A percentile compares a stretch with the other conserved stretches of the same genome.
Evolutionary conservation across 2,329 filamentous ascomycete species (phyloP).

Genomic region (Penicillium sp.): DNA sequence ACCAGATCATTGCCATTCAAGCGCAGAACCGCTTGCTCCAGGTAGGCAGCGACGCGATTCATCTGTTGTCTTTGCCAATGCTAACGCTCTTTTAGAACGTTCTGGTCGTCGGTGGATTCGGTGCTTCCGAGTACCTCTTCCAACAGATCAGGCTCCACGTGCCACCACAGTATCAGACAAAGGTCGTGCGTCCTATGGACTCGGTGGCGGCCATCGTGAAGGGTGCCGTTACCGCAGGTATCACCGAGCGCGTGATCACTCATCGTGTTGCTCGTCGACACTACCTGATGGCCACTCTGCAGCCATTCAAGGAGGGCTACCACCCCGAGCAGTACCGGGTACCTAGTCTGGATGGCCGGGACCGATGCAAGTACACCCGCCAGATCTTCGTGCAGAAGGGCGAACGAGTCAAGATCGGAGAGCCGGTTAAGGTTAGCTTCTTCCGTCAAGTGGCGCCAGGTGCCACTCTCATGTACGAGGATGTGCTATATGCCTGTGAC

Average conservation of each 20-base stretch:
- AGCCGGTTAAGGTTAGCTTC: slow-evolving; percentile 97
- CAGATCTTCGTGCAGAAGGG: slow-evolving; percentile 99
- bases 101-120: slow-evolving; percentile 94
- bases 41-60: slow-evolving; percentile 42
- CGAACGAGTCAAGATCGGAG: slow-evolving; percentile 97
- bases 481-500: slow-evolving; percentile 95
- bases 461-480: slow-evolving; percentile 98
- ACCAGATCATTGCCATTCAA: slow-evolving; percentile 98
- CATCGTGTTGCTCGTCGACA: slow-evolving; percentile 95
- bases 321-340: slow-evolving; percentile 98
- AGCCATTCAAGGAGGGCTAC: slow-evolving; percentile 98
- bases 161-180: slow-evolving; percentile 95
- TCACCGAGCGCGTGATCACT: slow-evolving; percentile 93
- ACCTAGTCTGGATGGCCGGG: slow-evolving; percentile 91
- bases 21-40: slow-evolving; percentile 91
- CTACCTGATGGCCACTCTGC: slow-evolving; percentile 98
- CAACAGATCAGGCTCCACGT: slow-evolving; percentile 99
- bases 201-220: slow-evolving; percentile 98
- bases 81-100: slow-evolving; percentile 70
- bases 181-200: slow-evolving; percentile 98
- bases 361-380: slow-evolving; percentile 96
- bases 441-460: slow-evolving; percentile 97
- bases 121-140: slow-evolving; percentile 97
- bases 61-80: neutral
- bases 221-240: slow-evolving; percentile 94